Conservation (phyloP, 2,329 filamentous ascomycete species). For the Calycina herbarum region DNA sequence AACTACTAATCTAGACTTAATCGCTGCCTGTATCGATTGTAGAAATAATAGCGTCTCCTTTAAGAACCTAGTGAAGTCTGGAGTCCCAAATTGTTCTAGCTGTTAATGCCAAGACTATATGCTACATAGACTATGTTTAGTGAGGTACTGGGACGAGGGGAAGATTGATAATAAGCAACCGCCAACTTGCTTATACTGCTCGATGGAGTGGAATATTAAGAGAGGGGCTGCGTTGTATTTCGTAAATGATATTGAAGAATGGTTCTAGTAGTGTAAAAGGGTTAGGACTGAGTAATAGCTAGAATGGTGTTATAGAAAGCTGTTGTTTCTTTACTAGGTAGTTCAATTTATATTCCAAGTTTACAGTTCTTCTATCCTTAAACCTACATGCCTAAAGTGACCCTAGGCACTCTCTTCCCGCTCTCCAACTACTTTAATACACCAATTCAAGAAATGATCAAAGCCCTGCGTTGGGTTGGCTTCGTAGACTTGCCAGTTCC, state of each 20-base stretch:
- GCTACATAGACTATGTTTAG: too few species aligned
- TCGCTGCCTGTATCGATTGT: too few species aligned
- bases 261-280: slow-evolving; percentile 23
- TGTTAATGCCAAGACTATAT: too few species aligned
- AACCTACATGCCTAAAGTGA: slow-evolving; percentile 25
- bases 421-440: slow-evolving; percentile 28
- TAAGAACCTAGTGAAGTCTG: too few species aligned
- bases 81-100: too few species aligned
- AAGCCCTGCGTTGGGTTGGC: slow-evolving; percentile 25
- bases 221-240: slow-evolving; percentile 35
- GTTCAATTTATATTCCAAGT: slow-evolving; percentile 4
- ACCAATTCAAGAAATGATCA: slow-evolving; percentile 30
- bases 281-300: too few species aligned
- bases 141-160: too few species aligned
- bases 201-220: slow-evolving; percentile 33
- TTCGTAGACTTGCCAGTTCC: slow-evolving; percentile 28
- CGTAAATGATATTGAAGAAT: slow-evolving; percentile 36
- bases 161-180: too few species aligned
- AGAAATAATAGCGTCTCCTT: too few species aligned
- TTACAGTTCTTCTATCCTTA: slow-evolving; percentile 23
- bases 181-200: too few species aligned
- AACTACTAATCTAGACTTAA: too few species aligned
- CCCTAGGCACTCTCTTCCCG: slow-evolving; percentile 25
- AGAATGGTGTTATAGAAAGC: slow-evolving; percentile 14
- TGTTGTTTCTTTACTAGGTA: slow-evolving; percentile 1